These are phyloP conservation scores for Coniophora puteana DNA, from an alignment of 1,284 basidiomycete species.

Conservation along the genomic window DNA sequence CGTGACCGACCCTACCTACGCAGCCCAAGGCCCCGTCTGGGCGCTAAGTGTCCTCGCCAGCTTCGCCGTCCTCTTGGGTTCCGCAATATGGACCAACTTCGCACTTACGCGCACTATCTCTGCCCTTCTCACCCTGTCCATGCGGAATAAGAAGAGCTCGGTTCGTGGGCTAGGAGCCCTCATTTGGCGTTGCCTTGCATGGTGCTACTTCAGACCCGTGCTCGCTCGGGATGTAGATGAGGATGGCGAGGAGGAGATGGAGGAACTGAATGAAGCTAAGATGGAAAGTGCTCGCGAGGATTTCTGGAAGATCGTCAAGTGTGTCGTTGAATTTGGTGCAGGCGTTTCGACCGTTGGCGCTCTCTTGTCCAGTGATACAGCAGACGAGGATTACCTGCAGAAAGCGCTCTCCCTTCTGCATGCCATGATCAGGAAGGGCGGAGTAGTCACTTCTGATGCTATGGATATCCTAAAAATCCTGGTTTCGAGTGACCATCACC, in stretches of 20 bases:
- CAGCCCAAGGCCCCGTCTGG: conserved; percentile 74
- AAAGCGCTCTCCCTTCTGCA: conserved; percentile 45
- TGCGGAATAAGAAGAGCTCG: conserved; percentile 57
- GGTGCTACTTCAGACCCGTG: conserved; percentile 60
- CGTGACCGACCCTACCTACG: conserved; percentile 47
- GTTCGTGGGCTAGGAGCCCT: conserved; percentile 56
- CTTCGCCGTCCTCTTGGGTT: conserved; percentile 59
- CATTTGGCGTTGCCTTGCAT: conserved; percentile 59
- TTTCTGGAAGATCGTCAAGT: conserved; percentile 48
- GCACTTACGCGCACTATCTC: conserved; percentile 45
- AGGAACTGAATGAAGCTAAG: conserved; percentile 26
- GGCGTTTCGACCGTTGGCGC: conserved; percentile 55
- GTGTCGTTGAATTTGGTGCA: conserved; percentile 57
- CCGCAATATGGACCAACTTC: conserved; percentile 42
- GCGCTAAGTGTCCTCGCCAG: conserved; percentile 59
- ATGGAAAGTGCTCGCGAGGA: conserved; percentile 31
- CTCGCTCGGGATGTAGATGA: conserved; percentile 30
- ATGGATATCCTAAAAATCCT: conserved; percentile 49
- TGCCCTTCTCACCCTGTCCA: conserved; percentile 46
- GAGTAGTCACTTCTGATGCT: conserved; percentile 46
- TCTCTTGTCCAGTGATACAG: conserved; percentile 38
- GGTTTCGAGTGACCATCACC: conserved; percentile 33
- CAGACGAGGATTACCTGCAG: conserved; percentile 38
- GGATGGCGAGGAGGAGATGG: conserved; percentile 31
- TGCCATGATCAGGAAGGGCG: conserved; percentile 51